Conservation (phyloP, 495 filamentous ascomycete genomes). For the Annulohypoxylon nitens region DNA sequence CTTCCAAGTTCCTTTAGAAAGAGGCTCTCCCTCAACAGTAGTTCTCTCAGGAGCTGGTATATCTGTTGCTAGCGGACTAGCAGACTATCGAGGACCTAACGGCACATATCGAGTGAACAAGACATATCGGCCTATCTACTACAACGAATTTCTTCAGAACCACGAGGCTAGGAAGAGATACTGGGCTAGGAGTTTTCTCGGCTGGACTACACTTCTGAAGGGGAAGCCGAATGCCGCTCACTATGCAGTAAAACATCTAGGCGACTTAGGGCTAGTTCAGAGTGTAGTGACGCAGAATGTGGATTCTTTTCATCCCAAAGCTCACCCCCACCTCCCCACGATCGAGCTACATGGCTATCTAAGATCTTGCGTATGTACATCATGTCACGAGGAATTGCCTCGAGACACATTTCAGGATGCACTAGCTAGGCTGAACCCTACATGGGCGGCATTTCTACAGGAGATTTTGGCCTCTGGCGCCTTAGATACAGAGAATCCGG, state of each 20-base stretch:
- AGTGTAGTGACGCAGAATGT: slow-evolving; percentile 95
- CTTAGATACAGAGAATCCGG: slow-evolving; percentile 80
- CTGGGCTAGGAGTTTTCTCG: slow-evolving; percentile 95
- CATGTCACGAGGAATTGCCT: slow-evolving; percentile 74
- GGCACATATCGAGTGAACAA: slow-evolving; percentile 94
- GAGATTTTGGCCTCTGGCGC: slow-evolving; percentile 79
- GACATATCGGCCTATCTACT: slow-evolving; percentile 91
- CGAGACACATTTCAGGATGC: slow-evolving; percentile 80
- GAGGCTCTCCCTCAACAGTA: slow-evolving; percentile 65
- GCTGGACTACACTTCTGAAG: slow-evolving; percentile 84
- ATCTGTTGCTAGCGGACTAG: slow-evolving; percentile 90
- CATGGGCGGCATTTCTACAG: slow-evolving; percentile 83
- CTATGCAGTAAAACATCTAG: slow-evolving; percentile 77
- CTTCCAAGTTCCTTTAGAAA: slow-evolving; percentile 70
- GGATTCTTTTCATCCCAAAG: slow-evolving; percentile 87
- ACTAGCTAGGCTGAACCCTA: slow-evolving; percentile 84
- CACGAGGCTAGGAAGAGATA: slow-evolving; percentile 95
- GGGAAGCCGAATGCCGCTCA: slow-evolving; percentile 86
- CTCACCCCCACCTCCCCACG: slow-evolving; percentile 80
- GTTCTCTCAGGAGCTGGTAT: slow-evolving; percentile 93
- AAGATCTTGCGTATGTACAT: slow-evolving; percentile 82
- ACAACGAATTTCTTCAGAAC: slow-evolving; percentile 82
- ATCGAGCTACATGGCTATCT: slow-evolving; percentile 94
- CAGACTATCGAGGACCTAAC: slow-evolving; percentile 90
- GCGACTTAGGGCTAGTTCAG: slow-evolving; percentile 76